Evolutionary conservation across 495 filamentous ascomycete genomes (phyloP).

Genomic region (Aspergillus nanangensis): DNA sequence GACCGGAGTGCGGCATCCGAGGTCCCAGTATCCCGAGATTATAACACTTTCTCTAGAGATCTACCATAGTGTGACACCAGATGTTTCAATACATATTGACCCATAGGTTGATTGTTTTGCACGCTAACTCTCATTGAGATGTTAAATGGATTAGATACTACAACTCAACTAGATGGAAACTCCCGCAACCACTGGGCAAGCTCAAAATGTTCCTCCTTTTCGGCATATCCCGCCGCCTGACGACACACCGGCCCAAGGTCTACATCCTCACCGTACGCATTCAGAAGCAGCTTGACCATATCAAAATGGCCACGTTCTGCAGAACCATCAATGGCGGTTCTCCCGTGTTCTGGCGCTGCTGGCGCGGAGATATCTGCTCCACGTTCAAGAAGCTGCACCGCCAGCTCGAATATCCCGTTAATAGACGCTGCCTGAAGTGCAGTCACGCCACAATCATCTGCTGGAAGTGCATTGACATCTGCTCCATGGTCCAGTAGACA

Average conservation of each 20-base stretch:
- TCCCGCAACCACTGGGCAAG: slow-evolving; percentile 11
- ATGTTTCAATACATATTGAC: no score
- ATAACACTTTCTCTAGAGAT: no score
- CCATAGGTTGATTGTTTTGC: no score
- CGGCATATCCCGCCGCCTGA: slow-evolving; percentile 8
- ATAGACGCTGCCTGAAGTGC: slow-evolving; percentile 22
- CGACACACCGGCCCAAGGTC: slow-evolving; percentile 10
- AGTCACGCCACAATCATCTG: slow-evolving; percentile 13
- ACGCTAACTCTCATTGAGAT: no score
- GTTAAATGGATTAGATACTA: no score
- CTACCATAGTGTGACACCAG: no score
- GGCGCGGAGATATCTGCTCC: slow-evolving; percentile 25
- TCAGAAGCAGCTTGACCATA: slow-evolving; percentile 37
- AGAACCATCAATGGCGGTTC: slow-evolving; percentile 36
- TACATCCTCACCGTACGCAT: slow-evolving; percentile 13
- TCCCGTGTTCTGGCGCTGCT: slow-evolving; percentile 18
- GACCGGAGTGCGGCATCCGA: no score
- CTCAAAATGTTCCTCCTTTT: slow-evolving; percentile 7
- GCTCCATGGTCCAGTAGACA: slow-evolving; percentile 26
- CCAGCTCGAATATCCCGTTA: slow-evolving; percentile 10
- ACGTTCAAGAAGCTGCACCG: slow-evolving; percentile 12
- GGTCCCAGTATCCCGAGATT: no score
- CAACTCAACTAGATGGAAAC: no score
- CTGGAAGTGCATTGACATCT: slow-evolving; percentile 21
- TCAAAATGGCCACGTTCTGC: slow-evolving; percentile 37